Percentiles rank a stretch among this genome's conserved stretches.
These are phyloP conservation scores for Trichoderma polysporum DNA, from an alignment of 2,329 filamentous ascomycete species.

Conservation along the genomic window DNA sequence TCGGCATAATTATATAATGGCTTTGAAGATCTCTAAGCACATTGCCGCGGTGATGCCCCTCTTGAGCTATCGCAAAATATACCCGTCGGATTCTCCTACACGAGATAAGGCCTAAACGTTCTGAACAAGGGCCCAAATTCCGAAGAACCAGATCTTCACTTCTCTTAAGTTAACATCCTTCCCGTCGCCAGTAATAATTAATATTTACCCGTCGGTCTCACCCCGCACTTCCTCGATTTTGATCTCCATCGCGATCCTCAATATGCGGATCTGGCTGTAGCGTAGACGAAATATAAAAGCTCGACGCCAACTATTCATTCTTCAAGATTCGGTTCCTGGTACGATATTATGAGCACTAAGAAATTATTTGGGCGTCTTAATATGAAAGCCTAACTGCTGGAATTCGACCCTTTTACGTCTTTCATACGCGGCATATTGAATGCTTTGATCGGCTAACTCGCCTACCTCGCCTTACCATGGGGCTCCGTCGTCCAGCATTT, in stretches of 20 bases:
- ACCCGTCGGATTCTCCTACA: conserved; percentile 5
- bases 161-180: neutral
- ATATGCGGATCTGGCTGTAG: neutral
- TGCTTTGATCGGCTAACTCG: neutral
- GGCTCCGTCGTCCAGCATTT: neutral
- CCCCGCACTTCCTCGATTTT: neutral
- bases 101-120: neutral
- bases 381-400: neutral
- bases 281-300: neutral
- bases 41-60: neutral
- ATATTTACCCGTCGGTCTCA: conserved; percentile 14
- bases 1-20: neutral
- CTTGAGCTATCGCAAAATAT: neutral
- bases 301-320: neutral
- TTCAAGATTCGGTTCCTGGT: neutral
- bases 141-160: neutral
- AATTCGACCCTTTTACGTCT: neutral
- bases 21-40: neutral
- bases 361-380: neutral
- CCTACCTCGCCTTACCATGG: neutral
- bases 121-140: neutral
- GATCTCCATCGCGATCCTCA: neutral
- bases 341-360: neutral
- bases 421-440: neutral
- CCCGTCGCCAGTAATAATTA: neutral